Evolutionary conservation across 768 basidiomycete species (phyloP), one percentile per base, ranked within the genome.

Genomic region (Sporobolomyces roseus): DNA sequence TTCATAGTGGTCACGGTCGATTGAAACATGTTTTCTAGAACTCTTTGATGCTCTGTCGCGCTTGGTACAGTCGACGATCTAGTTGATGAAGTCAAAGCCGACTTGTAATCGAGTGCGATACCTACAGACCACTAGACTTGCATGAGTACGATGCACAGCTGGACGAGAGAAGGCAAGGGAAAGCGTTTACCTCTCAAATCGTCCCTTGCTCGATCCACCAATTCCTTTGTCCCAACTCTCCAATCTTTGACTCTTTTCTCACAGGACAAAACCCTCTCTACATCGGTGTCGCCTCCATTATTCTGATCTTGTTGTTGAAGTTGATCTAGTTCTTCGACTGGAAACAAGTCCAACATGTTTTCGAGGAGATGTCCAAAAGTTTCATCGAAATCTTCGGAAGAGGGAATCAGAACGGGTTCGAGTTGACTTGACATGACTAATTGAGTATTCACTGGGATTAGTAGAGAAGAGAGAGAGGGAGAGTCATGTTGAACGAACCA

Each of bases 121-220:
- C 61, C 71, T 73, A 51, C 29, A 4, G 14, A 32, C 3, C 3
- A 6, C 8, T 19, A 9, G 10, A 2, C n/a, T 3, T 1, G 10
- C 9, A n/a, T 30, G 1, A 14, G 46, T 2, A 2, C 12, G 25
- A 1, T 13, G n/a, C 38, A 29, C 3, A 25, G 6, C 19, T 49
- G 38, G 21, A 5, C 5, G 30, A 35, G 54, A 59, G 4, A 1
- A 41, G 17, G 41, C 10, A 33, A 30, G 32, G 13, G 16, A n/a
- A 53, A 41, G 9, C 62, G n/a, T n/a, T 12, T 27, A 70, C 68
- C 65, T 53, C 55, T 48, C 3, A 73, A 35, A n/a, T 73, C 62
- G n/a, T 70, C 66, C 53, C 72, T 45, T 10, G 65, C 65, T 8
- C 55, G 50, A 45, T 73, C 72, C 14, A 70, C 72, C 19, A 36